Evolutionary conservation across 257 asterid species (phyloP).

Genomic region (Oldenlandia corymbosa): DNA sequence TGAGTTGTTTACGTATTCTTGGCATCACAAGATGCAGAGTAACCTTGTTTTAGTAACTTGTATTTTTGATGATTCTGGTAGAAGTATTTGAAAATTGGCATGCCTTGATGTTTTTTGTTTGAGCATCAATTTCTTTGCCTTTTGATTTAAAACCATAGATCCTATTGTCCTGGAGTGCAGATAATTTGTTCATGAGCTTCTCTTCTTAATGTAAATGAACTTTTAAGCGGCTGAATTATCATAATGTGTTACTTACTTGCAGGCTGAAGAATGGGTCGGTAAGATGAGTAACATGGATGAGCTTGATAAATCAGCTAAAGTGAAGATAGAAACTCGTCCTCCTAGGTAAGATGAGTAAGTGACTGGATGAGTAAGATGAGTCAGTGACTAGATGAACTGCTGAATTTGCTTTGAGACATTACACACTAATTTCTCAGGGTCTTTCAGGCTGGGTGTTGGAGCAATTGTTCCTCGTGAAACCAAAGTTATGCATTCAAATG

Average conservation of each 20-base stretch:
- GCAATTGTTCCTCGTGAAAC: conserved; percentile 61
- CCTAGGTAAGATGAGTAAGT: conserved; percentile 40
- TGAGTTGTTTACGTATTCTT: neutral
- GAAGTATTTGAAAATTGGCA: too few species aligned
- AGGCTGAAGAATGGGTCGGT: conserved; percentile 86
- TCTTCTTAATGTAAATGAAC: neutral
- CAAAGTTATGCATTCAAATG: conserved; percentile 32
- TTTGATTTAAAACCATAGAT: neutral
- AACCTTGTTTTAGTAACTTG: too few species aligned
- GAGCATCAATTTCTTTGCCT: too few species aligned
- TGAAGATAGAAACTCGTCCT: conserved; percentile 65
- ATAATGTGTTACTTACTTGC: conserved; percentile 18
- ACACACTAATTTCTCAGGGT: conserved; percentile 5
- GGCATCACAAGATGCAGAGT: too few species aligned
- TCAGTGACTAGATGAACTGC: neutral
- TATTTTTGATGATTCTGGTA: too few species aligned
- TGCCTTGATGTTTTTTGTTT: too few species aligned
- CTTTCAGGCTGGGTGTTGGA: conserved; percentile 80
- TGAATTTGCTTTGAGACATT: neutral
- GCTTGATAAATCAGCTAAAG: conserved; percentile 27
- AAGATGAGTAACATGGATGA: conserved; percentile 45
- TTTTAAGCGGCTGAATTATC: conserved; percentile 1
- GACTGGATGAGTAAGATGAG: conserved; percentile 2
- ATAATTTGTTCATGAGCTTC: conserved; percentile 4
- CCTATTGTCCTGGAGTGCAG: neutral